Conservation (phyloP, 768 basidiomycete genomes). For the Podaxis mareebaensis region DNA sequence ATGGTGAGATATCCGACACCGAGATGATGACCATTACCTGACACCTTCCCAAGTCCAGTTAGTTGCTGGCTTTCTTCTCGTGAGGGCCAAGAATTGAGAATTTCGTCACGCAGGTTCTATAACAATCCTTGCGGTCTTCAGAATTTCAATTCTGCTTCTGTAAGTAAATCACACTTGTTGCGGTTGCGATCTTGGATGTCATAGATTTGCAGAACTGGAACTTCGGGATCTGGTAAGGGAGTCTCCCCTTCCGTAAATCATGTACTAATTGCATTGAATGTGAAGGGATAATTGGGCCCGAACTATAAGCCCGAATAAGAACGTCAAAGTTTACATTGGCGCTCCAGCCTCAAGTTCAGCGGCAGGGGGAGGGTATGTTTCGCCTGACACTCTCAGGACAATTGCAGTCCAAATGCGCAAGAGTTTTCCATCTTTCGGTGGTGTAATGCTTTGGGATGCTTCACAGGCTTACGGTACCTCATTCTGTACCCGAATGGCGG, state of each 20-base stretch:
- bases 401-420: slow-evolving; percentile 52
- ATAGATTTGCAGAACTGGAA: slow-evolving; percentile 53
- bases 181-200: slow-evolving; percentile 1
- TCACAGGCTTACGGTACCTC: slow-evolving; percentile 48
- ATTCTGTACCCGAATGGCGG: slow-evolving; percentile 29
- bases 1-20: slow-evolving; percentile 37
- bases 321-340: slow-evolving; percentile 67
- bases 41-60: slow-evolving; percentile 33
- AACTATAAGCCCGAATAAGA: slow-evolving; percentile 53
- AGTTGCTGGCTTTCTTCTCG: slow-evolving; percentile 13
- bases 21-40: background rate
- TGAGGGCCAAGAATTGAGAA: background rate
- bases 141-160: slow-evolving; percentile 47
- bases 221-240: slow-evolving; percentile 53
- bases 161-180: slow-evolving; percentile 30
- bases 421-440: slow-evolving; percentile 67
- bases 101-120: slow-evolving; percentile 50
- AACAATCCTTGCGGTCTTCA: slow-evolving; percentile 55
- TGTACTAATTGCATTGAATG: background rate
- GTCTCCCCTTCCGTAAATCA: background rate
- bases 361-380: slow-evolving; percentile 62
- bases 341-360: slow-evolving; percentile 59
- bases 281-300: slow-evolving; percentile 67
- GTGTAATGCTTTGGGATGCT: slow-evolving; percentile 57
- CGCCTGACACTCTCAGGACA: slow-evolving; percentile 42